Base-by-base conservation (phyloP, 2,329 filamentous ascomycete genomes). In the Colletotrichum lupini region DNA sequence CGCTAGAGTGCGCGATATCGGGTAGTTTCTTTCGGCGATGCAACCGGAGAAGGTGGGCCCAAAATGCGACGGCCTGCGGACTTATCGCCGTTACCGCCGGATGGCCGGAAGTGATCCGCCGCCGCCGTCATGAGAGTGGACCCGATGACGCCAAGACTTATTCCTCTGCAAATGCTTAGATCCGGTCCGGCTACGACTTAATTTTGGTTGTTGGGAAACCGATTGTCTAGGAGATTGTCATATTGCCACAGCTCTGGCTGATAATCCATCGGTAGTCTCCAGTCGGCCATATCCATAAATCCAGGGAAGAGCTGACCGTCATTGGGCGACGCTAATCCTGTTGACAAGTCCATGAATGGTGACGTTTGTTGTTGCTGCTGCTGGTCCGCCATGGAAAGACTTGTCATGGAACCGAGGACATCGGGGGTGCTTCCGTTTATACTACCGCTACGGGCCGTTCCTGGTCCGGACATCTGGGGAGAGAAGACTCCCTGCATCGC, bases 201-300 rank as follows among this genome's bases (percentile, higher is more conserved):
- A 24, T 57, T 70, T 22, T 73, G 35, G 55, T 52, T 59, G 12
- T 52, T 59, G 16, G 49, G 42, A n/a, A 42, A 70, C 8, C 49
- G 55, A 19, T 35, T 35, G 24, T 65, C 67, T 9, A 57, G 24
- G 8, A 70, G 9, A 26, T 32, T 65, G 26, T 70, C 70, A 7
- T 60, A 70, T 35, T 73, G 70, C 70, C 70, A 73, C 0, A 73
- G 35, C 14, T 73, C 67, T 22, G 70, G 70, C 60, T 73, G 70
- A 28, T 70, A 73, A 28, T 73, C 70, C 67, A 73, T 60, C 16
- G 67, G 70, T 14, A 73, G 55, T 28, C 70, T 60, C 70, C 70
- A 73, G 60, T 73, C 56, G 22, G 67, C 55, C 42, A 73, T 66
- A 42, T 73, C 46, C 56, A 70, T 61, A 46, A 70, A 61, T 3